A percentile compares a stretch with the other conserved stretches of the same genome.
Evolutionary conservation across 1,284 basidiomycete genomes (phyloP).

Genomic region (Malassezia sympodialis): DNA sequence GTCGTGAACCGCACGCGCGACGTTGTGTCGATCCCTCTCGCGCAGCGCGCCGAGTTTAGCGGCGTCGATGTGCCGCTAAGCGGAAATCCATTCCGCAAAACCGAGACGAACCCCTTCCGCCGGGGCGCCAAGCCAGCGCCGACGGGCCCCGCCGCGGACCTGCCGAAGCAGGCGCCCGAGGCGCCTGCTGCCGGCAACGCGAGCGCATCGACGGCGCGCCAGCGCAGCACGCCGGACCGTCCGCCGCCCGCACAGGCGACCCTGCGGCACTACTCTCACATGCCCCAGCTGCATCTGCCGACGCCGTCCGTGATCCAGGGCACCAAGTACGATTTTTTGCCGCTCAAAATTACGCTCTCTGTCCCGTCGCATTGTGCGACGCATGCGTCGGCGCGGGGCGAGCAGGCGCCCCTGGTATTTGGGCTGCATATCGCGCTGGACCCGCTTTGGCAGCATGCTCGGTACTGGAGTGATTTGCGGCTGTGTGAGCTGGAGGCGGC

Average conservation of each 20-base stretch:
- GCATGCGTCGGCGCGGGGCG: conserved; percentile 26
- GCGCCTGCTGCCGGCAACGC: neutral
- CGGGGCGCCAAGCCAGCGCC: neutral
- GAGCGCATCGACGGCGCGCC: neutral
- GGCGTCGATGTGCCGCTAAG: conserved; percentile 12
- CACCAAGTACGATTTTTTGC: conserved; percentile 26
- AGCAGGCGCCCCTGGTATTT: conserved; percentile 32
- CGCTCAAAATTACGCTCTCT: conserved; percentile 38
- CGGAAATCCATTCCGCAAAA: no score
- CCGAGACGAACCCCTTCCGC: conserved; percentile 16
- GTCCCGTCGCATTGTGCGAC: conserved; percentile 43
- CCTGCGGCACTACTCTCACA: conserved; percentile 44
- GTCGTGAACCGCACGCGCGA: conserved; percentile 37
- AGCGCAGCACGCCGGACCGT: neutral
- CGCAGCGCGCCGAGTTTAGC: conserved; percentile 31
- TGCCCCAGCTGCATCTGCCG: conserved; percentile 35
- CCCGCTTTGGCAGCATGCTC: conserved; percentile 30
- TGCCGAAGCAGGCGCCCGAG: neutral
- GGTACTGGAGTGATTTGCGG: conserved; percentile 34
- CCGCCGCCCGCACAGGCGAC: conserved; percentile 15
- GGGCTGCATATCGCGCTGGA: conserved; percentile 46
- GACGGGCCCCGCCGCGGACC: neutral
- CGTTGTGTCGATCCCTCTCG: conserved; percentile 42
- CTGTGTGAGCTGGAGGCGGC: conserved; percentile 46
- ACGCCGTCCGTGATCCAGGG: conserved; percentile 26